Conservation (phyloP, 371 early-diverging fungal species). For the Lichtheimia hyalospora region DNA sequence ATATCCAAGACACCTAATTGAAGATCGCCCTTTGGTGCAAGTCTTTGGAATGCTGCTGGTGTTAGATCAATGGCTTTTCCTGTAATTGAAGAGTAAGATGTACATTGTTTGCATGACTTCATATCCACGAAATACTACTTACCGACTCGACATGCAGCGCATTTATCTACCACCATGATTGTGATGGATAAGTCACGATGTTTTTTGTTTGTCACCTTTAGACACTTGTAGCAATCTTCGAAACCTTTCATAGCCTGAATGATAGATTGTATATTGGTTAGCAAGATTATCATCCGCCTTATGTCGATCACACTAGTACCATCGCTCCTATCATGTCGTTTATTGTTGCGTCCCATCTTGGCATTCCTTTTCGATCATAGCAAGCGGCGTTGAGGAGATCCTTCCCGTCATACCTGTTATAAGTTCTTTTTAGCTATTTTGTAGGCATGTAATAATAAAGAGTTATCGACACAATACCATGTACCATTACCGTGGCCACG, state of each 20-base stretch:
- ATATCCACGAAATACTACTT: conserved; percentile 9
- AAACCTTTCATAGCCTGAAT: conserved; percentile 43
- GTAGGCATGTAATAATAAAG: too few species aligned
- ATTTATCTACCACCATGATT: conserved; percentile 50
- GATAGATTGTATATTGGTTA: not conserved
- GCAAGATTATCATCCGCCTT: not conserved
- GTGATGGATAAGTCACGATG: conserved; percentile 29
- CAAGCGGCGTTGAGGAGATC: conserved; percentile 51
- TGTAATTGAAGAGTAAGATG: not conserved
- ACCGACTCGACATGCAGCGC: conserved; percentile 45
- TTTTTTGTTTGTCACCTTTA: conserved; percentile 44
- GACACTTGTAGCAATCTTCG: conserved; percentile 50
- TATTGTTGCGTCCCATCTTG: conserved; percentile 33
- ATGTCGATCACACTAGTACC: conserved; percentile 20
- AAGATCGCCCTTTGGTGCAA: conserved; percentile 31
- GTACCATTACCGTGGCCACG: not conserved
- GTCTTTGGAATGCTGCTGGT: conserved; percentile 39
- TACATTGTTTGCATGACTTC: not conserved
- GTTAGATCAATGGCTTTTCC: conserved; percentile 45
- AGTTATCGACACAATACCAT: not conserved
- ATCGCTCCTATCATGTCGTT: conserved; percentile 49
- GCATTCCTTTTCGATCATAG: conserved; percentile 46
- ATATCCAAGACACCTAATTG: conserved; percentile 46
- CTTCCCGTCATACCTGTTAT: conserved; percentile 37
- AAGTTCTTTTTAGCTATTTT: too few species aligned